Evolutionary conservation across 768 basidiomycete species (phyloP), one percentile per base, ranked within the genome.

Genomic region (Mycena indigotica): DNA sequence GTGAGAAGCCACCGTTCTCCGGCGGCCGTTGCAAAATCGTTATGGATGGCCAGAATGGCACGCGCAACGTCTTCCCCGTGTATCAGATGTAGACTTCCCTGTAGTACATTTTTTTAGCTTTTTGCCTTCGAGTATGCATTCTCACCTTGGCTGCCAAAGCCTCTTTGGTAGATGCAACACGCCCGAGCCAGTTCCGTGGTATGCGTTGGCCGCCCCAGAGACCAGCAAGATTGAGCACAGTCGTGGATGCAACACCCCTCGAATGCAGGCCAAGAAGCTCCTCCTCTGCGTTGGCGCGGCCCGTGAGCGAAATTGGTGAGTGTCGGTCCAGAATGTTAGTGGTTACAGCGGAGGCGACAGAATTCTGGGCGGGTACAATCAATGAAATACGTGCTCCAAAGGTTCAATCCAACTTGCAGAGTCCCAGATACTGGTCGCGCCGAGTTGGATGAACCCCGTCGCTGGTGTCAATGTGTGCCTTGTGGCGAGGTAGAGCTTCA

Each of bases 31-130:
- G 59, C 51, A 50, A 80, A 80, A 26, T 80, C 58, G 12, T 62
- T 61, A 62, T 82, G 82, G 1, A 87, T 76, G n/a, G 84, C 84
- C 28, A 87, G 70, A 61, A 88, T 78, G 10, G 81, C 81, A 15
- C 83, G 78, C 15, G 86, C 76, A 50, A 86, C 75, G 66, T 88
- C 86, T 44, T 75, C 38, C 1, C 84, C 87, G 67, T 88, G 85
- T 52, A 87, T 78, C 65, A 87, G 68, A 65, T 88, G 85, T 4
- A 87, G 57, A 60, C 83, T 82, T 6, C 80, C 81, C 81, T 87
- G 62, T 35, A 30, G 32, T 35, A 28, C 58, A n/a, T n/a, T n/a
- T n/a, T 40, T 39, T 28, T 28, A 25, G 28, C 16, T 15, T 8
- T 12, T n/a, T 35, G 32, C 40, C 15, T 8, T 21, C 23, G 19